phyloP scores from a whole-genome alignment of 1,284 basidiomycete genomes.

The Sutorius eximius region DNA sequence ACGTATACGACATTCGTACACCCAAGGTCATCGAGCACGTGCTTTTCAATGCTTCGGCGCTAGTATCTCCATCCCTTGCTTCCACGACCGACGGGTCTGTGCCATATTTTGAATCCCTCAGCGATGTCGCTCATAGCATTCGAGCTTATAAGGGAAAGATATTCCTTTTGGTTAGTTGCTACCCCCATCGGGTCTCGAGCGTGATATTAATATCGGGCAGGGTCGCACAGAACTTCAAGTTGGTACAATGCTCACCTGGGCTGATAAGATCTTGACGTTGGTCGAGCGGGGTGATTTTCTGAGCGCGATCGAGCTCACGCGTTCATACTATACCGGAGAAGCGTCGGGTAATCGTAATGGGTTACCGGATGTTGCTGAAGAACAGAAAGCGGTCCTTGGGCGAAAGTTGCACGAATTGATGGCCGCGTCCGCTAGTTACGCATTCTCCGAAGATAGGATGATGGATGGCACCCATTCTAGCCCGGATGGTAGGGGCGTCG shows the following conservation, averaged over 20 bases:
- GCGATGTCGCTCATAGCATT: conserved; percentile 71
- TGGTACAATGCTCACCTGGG: conserved; percentile 92
- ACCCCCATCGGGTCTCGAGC: not conserved
- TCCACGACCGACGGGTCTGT: conserved; percentile 48
- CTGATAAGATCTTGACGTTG: conserved; percentile 83
- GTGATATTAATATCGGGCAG: conserved; percentile 38
- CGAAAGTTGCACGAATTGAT: conserved; percentile 82
- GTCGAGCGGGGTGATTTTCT: conserved; percentile 90
- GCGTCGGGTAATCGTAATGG: conserved; percentile 88
- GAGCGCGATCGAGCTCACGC: conserved; percentile 84
- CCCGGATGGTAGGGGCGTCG: conserved; percentile 85
- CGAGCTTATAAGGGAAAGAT: conserved; percentile 87
- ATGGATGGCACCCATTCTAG: conserved; percentile 84
- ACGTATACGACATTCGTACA: conserved; percentile 68
- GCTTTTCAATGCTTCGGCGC: conserved; percentile 52
- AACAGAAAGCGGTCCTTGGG: conserved; percentile 69
- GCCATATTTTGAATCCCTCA: conserved; percentile 50
- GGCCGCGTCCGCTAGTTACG: conserved; percentile 83
- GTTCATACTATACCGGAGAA: conserved; percentile 81
- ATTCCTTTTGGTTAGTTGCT: conserved; percentile 76
- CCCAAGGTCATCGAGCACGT: conserved; percentile 58
- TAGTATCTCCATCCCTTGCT: conserved; percentile 55
- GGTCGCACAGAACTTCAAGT: conserved; percentile 71
- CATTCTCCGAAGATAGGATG: conserved; percentile 94
- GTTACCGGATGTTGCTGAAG: conserved; percentile 67